Conservation (phyloP, 2,329 filamentous ascomycete genomes). For the Curvularia eragrostidis region DNA sequence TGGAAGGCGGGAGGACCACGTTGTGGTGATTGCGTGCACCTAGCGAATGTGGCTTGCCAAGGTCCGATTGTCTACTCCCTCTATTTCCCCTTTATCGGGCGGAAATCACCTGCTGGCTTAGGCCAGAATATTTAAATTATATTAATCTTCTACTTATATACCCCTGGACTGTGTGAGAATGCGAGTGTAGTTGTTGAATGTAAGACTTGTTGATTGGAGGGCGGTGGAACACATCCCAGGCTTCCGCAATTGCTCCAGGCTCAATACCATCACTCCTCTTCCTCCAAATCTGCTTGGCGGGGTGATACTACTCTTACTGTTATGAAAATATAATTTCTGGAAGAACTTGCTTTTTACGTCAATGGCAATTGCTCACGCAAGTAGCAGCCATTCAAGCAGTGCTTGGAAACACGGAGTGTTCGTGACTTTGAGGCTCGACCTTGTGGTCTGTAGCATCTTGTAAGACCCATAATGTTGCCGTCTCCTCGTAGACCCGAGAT, state of each 20-base stretch:
- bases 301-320: not conserved
- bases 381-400: not conserved
- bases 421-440: not conserved
- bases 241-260: not conserved
- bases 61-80: not conserved
- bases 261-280: not conserved
- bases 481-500: too few species aligned
- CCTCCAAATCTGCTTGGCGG: not conserved
- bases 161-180: not conserved
- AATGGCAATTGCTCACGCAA: not conserved
- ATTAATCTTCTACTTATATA: not conserved
- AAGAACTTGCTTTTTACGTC: not conserved
- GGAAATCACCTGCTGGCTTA: not conserved
- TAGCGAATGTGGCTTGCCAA: not conserved
- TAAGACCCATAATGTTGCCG: not conserved
- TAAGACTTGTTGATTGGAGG: not conserved
- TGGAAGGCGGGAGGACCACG: not conserved
- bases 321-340: not conserved
- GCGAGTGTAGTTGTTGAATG: not conserved
- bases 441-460: not conserved
- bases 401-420: not conserved
- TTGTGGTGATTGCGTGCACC: not conserved
- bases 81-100: not conserved
- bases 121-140: not conserved
- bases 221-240: not conserved